Conservation (phyloP, 106 monocot species). For the Hemerocallis citrina region DNA sequence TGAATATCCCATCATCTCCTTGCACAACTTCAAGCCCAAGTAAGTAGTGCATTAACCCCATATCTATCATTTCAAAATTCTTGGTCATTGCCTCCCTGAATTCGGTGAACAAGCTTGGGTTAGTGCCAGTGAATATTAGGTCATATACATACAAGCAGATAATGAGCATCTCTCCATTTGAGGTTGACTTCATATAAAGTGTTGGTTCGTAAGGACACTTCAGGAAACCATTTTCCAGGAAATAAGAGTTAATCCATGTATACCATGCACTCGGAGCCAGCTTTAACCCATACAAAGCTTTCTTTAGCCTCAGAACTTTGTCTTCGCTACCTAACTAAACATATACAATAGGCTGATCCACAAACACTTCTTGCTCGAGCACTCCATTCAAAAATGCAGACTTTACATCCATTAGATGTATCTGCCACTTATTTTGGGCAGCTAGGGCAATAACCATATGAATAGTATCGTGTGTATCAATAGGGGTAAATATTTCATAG, state of each 20-base stretch:
- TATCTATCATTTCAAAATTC: not conserved
- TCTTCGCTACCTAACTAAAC: constrained; percentile 1
- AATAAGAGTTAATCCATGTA: not conserved
- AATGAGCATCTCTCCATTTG: not conserved
- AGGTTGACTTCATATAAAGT: not conserved
- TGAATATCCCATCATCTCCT: not conserved
- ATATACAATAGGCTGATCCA: constrained; percentile 6
- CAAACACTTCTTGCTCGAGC: constrained; percentile 10
- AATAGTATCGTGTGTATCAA: not conserved
- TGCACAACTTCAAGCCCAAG: constrained; percentile 3
- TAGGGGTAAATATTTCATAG: not conserved
- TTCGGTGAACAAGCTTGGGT: not conserved
- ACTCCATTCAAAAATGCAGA: constrained; percentile 4
- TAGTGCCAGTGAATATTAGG: not conserved
- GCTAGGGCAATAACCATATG: not conserved
- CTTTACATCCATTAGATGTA: constrained; percentile 9
- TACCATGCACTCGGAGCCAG: constrained; percentile 1
- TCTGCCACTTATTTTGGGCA: not conserved
- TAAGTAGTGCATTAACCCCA: not conserved
- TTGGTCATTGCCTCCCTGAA: not conserved
- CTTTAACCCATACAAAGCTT: constrained; percentile 10
- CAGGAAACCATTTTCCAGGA: not conserved
- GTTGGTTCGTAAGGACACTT: not conserved
- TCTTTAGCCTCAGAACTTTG: constrained; percentile 2
- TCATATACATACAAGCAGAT: not conserved